Percentiles rank a stretch among this genome's conserved stretches.
phyloP scores from a whole-genome alignment of 495 filamentous ascomycete species.

The Penicillium subrubescens region DNA sequence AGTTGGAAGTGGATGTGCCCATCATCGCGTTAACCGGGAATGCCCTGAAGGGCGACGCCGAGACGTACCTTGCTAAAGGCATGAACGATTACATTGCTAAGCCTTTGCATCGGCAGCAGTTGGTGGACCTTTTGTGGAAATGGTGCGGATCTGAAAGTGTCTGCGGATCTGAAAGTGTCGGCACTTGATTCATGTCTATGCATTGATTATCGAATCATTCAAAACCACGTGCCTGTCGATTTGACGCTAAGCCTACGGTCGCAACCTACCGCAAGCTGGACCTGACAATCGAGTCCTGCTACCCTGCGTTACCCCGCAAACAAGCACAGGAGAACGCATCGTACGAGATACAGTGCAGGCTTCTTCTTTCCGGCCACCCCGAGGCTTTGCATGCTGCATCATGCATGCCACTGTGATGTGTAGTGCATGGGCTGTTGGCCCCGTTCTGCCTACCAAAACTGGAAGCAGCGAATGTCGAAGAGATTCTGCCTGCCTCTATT shows the following conservation, averaged over 20 bases:
- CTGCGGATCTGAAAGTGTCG: slow-evolving; percentile 27
- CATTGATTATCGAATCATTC: not conserved
- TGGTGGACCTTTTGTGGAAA: slow-evolving; percentile 38
- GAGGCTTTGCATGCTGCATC: not conserved
- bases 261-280: not conserved
- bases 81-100: slow-evolving; percentile 68
- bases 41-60: slow-evolving; percentile 61
- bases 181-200: not conserved
- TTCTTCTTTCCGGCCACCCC: not conserved
- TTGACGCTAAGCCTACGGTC: not conserved
- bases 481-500: not conserved
- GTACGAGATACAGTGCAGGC: not conserved
- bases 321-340: not conserved
- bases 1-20: slow-evolving; percentile 51
- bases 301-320: not conserved
- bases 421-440: not conserved
- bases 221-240: not conserved
- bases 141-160: slow-evolving; percentile 36
- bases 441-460: not conserved
- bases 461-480: not conserved
- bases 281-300: not conserved
- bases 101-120: slow-evolving; percentile 53
- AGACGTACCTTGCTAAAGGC: slow-evolving; percentile 58
- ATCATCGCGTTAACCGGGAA: slow-evolving; percentile 69
- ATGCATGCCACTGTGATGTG: not conserved